These are phyloP conservation scores for Gymnopilus junonius DNA, from an alignment of 768 basidiomycete genomes.

Conservation along the genomic window DNA sequence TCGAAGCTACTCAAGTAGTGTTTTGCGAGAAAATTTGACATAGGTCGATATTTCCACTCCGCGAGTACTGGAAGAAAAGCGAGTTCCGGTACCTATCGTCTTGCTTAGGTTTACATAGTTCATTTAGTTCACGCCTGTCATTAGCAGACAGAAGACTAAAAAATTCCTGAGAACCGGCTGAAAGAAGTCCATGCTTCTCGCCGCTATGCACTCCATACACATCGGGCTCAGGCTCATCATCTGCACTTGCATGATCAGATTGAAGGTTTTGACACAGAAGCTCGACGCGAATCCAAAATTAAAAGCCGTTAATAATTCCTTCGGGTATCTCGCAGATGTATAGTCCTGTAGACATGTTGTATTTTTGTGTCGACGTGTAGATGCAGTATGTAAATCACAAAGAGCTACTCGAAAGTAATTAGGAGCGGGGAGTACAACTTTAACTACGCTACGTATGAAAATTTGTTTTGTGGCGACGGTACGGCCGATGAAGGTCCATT, in stretches of 20 bases:
- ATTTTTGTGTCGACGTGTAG: conserved; percentile 1
- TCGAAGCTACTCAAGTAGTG: no score
- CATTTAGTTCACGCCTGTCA: background rate
- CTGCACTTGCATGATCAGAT: background rate
- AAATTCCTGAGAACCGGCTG: background rate
- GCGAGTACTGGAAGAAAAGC: background rate
- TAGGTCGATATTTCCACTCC: background rate
- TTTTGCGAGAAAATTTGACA: background rate
- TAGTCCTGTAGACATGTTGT: background rate
- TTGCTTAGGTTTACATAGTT: background rate
- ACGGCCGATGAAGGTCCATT: conserved; percentile 1
- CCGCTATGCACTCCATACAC: background rate
- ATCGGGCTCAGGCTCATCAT: background rate
- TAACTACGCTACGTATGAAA: background rate
- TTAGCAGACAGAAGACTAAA: background rate
- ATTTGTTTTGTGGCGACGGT: background rate
- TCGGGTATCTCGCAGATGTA: background rate
- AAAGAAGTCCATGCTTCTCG: background rate
- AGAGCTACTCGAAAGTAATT: background rate
- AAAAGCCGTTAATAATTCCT: background rate
- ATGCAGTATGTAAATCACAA: background rate
- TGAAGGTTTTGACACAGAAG: conserved; percentile 1
- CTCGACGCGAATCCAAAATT: background rate
- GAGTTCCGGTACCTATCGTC: background rate
- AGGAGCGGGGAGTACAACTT: background rate